Conservation (phyloP, 176 grass and related monocot species). For the Lolium rigidum region DNA sequence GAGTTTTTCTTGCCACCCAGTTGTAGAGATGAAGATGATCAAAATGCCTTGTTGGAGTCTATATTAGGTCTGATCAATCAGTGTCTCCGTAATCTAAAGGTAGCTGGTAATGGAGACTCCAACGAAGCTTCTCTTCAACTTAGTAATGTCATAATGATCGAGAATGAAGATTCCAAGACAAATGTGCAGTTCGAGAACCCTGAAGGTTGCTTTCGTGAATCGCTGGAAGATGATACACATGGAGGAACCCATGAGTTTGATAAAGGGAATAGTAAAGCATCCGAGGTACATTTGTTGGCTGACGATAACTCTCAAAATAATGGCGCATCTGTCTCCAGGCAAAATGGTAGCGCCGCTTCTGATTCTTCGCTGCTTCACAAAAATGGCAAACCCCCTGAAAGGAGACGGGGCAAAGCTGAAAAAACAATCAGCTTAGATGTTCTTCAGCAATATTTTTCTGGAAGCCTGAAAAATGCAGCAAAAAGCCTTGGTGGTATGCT, state of each 20-base stretch:
- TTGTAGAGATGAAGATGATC: conserved; percentile 59
- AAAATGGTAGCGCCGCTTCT: conserved; percentile 54
- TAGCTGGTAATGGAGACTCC: conserved; percentile 52
- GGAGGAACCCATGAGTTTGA: conserved; percentile 32
- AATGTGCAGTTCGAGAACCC: conserved; percentile 38
- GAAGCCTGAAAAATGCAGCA: conserved; percentile 89
- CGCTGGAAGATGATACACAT: conserved; percentile 32
- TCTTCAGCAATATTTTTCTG: conserved; percentile 94
- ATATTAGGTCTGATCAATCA: conserved; percentile 64
- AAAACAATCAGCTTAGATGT: conserved; percentile 92
- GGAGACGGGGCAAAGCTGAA: conserved; percentile 92
- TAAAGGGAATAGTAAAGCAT: conserved; percentile 42
- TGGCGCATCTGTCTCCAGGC: conserved; percentile 43
- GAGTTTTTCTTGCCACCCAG: conserved; percentile 91
- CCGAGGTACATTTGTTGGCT: conserved; percentile 43
- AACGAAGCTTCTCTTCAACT: conserved; percentile 50
- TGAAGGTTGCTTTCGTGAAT: conserved; percentile 48
- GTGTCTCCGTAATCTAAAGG: conserved; percentile 75
- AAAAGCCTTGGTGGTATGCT: conserved; percentile 88
- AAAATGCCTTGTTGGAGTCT: conserved; percentile 68
- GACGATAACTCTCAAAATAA: conserved; percentile 55
- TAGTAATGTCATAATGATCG: conserved; percentile 53
- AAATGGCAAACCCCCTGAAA: conserved; percentile 59
- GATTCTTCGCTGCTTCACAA: conserved; percentile 66
- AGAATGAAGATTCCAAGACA: conserved; percentile 55